Evolutionary conservation across 768 basidiomycete species (phyloP), one percentile per base, ranked within the genome.

Genomic region (Astraeus odoratus): DNA sequence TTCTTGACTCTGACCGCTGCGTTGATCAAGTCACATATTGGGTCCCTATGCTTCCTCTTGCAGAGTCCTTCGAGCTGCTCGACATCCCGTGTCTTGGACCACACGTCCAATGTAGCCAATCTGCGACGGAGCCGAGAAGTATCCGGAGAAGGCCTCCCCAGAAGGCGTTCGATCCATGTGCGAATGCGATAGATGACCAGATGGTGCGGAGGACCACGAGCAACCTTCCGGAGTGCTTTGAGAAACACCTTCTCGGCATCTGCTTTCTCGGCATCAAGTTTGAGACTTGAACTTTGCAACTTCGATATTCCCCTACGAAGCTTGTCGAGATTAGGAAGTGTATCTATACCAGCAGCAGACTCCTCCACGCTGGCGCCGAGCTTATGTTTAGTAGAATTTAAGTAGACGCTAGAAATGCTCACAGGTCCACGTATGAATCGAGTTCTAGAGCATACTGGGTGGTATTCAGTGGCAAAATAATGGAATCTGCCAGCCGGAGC

Each of bases 401-500:
- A n/a, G 44, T 43, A 35, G 57, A 43, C 60, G 56, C 37, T 55
- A 62, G 34, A 31, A 22, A 19, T 24, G 13, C 76, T 54, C 56
- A 86, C 83, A 68, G 71, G 30, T 72, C 68, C 10, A 84, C 70
- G 52, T 87, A 87, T 7, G 71, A 64, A 35, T 70, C 66, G n/a
- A 88, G 68, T 57, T 86, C 82, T 13, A 76, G 52, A 3, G 83
- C 67, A 59, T 89, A 89, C 45, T 86, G 81, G 1, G 86, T 86
- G 16, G 83, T 84, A 57, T 89, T 88, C 39, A 88, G 59, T 2
- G 86, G 86, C 5, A 89, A 56, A 22, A 86, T 63, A 42, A 86
- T 68, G 9, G 78, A 72, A 52, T 87, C 81, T 3, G 73, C 70
- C 13, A 86, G 50, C 19, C 82, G 72, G n/a, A 89, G 67, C 8